These are phyloP conservation scores for Colletotrichum shisoi DNA, from an alignment of 2,329 filamentous ascomycete species.

Conservation along the genomic window DNA sequence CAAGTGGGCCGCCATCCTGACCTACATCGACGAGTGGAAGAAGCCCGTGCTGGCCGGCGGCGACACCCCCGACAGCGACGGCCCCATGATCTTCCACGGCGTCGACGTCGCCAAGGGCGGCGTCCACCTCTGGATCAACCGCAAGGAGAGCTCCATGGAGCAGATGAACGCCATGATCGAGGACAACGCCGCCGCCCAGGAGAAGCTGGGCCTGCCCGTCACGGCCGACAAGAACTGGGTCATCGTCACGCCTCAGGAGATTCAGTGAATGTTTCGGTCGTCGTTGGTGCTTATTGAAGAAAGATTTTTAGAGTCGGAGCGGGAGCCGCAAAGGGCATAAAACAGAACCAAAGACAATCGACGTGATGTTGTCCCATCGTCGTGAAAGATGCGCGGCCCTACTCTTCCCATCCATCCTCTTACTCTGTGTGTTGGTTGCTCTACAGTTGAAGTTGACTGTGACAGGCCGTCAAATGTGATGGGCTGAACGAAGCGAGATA, in stretches of 20 bases:
- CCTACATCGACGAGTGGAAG: slow-evolving; percentile 56
- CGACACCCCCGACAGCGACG: slow-evolving; percentile 55
- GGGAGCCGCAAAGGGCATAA: not conserved
- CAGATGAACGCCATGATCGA: slow-evolving; percentile 51
- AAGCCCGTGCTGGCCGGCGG: slow-evolving; percentile 53
- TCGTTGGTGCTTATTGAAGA: not conserved
- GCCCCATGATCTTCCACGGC: slow-evolving; percentile 56
- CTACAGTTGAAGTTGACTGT: too few relatives aligned
- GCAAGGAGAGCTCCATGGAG: slow-evolving; percentile 48
- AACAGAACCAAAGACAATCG: not conserved
- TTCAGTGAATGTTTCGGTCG: slow-evolving; percentile 44
- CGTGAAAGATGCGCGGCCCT: fast-evolving
- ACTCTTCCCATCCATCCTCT: too few relatives aligned
- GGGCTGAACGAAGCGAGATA: not conserved
- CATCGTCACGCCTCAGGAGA: slow-evolving; percentile 51
- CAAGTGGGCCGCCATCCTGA: slow-evolving; percentile 55
- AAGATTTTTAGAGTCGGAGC: not conserved
- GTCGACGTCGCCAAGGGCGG: slow-evolving; percentile 54
- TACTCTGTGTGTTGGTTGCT: too few relatives aligned
- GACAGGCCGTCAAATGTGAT: too few relatives aligned
- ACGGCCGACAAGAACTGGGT: slow-evolving; percentile 58
- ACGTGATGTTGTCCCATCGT: slow-evolving; percentile 7
- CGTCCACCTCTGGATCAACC: slow-evolving; percentile 54
- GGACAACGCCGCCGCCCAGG: slow-evolving; percentile 48
- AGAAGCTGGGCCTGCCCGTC: slow-evolving; percentile 48